Percentiles rank a stretch among this genome's conserved stretches.
Conservation (phyloP, 2,329 filamentous ascomycete species). For the Ustulina deusta region DNA sequence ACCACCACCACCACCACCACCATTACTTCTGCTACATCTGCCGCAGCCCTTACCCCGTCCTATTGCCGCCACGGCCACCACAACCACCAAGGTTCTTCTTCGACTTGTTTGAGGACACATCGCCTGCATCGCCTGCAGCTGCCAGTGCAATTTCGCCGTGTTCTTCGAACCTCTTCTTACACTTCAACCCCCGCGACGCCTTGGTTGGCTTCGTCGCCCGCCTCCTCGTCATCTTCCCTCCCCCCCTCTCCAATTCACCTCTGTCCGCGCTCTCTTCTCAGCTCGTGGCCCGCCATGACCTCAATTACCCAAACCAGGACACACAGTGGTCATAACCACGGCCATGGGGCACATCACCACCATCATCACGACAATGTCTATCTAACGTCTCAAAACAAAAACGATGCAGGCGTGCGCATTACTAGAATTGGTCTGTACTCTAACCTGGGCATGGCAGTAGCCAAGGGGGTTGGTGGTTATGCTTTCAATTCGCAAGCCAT, state of each 20-base stretch:
- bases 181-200: constrained; percentile 3
- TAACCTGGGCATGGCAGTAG: constrained; percentile 93
- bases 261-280: constrained; percentile 36
- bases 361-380: constrained; percentile 89
- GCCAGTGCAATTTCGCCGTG: constrained; percentile 37
- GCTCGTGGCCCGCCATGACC: constrained; percentile 45
- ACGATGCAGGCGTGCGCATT: constrained; percentile 93
- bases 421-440: constrained; percentile 89
- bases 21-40: constrained; percentile 18
- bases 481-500: constrained; percentile 94
- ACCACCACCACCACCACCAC: constrained; percentile 15
- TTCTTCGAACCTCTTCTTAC: constrained; percentile 42
- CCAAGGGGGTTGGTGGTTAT: constrained; percentile 92
- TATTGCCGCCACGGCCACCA: constrained; percentile 30
- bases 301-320: constrained; percentile 60
- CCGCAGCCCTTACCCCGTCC: constrained; percentile 15
- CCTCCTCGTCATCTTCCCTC: constrained; percentile 5
- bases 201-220: constrained; percentile 16
- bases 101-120: constrained; percentile 44
- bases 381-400: constrained; percentile 83
- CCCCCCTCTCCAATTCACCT: constrained; percentile 31
- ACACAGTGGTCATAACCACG: constrained; percentile 66
- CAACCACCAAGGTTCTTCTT: constrained; percentile 33
- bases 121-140: constrained; percentile 37
- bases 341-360: constrained; percentile 75